Base-by-base conservation (phyloP, 129 eudicot genomes). In the Smallanthus sonchifolius region DNA sequence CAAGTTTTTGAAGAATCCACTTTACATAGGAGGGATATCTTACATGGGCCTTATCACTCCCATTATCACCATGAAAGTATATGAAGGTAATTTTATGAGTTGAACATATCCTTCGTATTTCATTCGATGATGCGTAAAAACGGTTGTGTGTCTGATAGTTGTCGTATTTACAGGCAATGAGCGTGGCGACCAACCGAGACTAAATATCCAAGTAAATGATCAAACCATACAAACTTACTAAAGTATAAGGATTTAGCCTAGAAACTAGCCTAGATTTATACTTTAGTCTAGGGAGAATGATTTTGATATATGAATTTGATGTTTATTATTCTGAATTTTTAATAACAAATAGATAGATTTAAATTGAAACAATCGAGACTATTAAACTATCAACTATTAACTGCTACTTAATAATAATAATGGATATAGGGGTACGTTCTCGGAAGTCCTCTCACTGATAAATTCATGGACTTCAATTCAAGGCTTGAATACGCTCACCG, bases 401-500 rank as follows among this genome's bases (percentile, higher is more conserved):
- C n/a, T n/a, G n/a, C n/a, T n/a, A n/a, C n/a, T n/a, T 4, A n/a
- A n/a, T 14, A n/a, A 16, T 4, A 1, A 13, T 10, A 11, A 10
- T 59, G 7, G 4, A 70, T 45, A 20, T 34, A 81, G 84, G 84
- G 84, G 5, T 81, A 75, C 36, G 47, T 81, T 62, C 84, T 81
- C 42, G 66, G 73, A 11, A 75, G 67, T 45, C 84, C 84, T 14
- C 71, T 81, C 4, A 74, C 84, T 0, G 47, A 73, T 47, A 66
- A 74, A 16, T 70, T 59, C 73, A 64, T 15, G 72, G 84, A 81
- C 32, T 69, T 40, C 48, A 81, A 81, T 35, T 81, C 84, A 38
- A 75, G 84, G 48, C 1, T 80, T 24, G 65, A 74, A 34, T 80
- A 47, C 48, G 80, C 80, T 67, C 80, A 80, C 39, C 75, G 76